Evolutionary conservation across 2,329 filamentous ascomycete genomes (phyloP), one percentile per base, ranked within the genome.

Genomic region (Aspergillus quadrilineatus): DNA sequence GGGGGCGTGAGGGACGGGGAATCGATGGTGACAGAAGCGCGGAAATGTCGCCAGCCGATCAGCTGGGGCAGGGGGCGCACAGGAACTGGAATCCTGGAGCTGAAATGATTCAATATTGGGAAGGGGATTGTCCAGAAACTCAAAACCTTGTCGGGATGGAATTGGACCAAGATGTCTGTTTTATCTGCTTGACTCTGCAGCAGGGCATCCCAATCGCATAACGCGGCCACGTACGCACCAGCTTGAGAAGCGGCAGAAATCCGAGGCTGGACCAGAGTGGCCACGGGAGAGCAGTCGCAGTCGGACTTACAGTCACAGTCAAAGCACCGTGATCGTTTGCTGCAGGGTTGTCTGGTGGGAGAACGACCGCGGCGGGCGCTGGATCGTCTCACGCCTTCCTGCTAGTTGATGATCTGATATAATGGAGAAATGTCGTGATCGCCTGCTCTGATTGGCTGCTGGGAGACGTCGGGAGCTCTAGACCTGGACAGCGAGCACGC

Each of bases 391-490:
- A 62, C 56, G 61, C 54, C 62, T 58, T 56, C 50, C 56, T 59
- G 60, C 68, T 70, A 65, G 63, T 60, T 60, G 70, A 75, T 74
- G 72, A 72, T 72, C 68, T 72, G 69, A 75, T 75, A 66, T 61
- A 69, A 73, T 73, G 73, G 70, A 69, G 70, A 74, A 73, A 75
- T 75, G 72, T 75, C 73, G 73, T 73, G 70, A 75, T 75, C 69
- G 70, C 64, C 45, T 28, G 15, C 45, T 63, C 56, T 70, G 65
- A 63, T 72, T 68, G 58, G 69, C 62, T 37, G 34, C 14, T 14
- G 12, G 8, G 34, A 22, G 42, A 44, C 9, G 17, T n/a, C 28
- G 42, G 17, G 17, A 44, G 42, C 26, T 22, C 22, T 22, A 22
- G 22, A 22, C 22, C 17, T 22, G 22, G 22, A 4, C 22, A 14